These are phyloP conservation scores for Chlorella sorokiniana DNA, from an alignment of 139 green algal genomes.

Conservation along the genomic window DNA sequence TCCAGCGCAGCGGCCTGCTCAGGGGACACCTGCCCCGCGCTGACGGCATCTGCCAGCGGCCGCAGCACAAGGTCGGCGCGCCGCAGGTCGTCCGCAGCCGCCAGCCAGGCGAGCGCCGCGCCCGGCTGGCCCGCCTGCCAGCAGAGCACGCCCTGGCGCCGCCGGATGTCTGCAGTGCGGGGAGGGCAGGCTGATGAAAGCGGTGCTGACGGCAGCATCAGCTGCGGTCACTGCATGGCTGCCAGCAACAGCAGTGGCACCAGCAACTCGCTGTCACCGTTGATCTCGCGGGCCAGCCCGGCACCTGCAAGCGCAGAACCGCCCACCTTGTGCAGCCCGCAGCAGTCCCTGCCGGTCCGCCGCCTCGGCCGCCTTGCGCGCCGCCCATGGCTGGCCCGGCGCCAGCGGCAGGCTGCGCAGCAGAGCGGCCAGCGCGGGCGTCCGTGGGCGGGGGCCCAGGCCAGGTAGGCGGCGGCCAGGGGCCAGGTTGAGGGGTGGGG, in stretches of 20 bases:
- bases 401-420: slow-evolving; percentile 59
- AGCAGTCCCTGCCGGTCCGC: slow-evolving; percentile 47
- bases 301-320: neutral
- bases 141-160: slow-evolving; percentile 38
- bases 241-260: too few relatives aligned
- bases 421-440: slow-evolving; percentile 57
- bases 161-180: slow-evolving; percentile 28
- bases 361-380: slow-evolving; percentile 46
- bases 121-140: slow-evolving; percentile 41
- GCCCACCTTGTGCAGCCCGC: slow-evolving; percentile 19
- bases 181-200: neutral
- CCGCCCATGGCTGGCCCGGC: slow-evolving; percentile 19
- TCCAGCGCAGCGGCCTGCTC: slow-evolving; percentile 44
- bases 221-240: too few relatives aligned
- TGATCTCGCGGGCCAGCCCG: too few relatives aligned
- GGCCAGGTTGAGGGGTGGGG: slow-evolving; percentile 50
- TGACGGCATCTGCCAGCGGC: slow-evolving; percentile 40
- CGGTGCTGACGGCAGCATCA: too few relatives aligned
- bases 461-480: slow-evolving; percentile 66
- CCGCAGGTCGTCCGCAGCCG: slow-evolving; percentile 38
- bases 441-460: slow-evolving; percentile 70
- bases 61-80: slow-evolving; percentile 38
- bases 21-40: slow-evolving; percentile 19
- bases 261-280: too few relatives aligned
- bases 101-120: slow-evolving; percentile 44